Conservation (phyloP, 2,329 filamentous ascomycete genomes). For the Aureobasidium musti region DNA sequence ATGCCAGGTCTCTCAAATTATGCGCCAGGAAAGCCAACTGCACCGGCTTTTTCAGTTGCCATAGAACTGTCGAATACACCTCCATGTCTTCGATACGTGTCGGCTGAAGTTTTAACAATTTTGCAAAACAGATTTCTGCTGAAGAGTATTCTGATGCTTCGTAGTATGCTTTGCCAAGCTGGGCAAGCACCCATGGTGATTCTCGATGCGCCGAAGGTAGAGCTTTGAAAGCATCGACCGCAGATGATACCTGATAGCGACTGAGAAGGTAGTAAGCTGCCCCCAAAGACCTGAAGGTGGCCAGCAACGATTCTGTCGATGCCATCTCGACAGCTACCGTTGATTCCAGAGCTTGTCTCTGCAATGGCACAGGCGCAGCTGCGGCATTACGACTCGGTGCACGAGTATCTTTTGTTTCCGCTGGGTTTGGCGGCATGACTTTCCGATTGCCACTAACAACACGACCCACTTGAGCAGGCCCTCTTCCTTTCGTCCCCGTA, state of each 20-base stretch:
- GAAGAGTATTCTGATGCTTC: slow-evolving; percentile 85
- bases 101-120: slow-evolving; percentile 76
- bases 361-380: slow-evolving; percentile 40
- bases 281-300: slow-evolving; percentile 79
- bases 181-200: slow-evolving; percentile 89
- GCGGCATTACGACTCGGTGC: slow-evolving; percentile 59
- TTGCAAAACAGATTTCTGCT: slow-evolving; percentile 81
- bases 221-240: slow-evolving; percentile 70
- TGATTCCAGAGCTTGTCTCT: slow-evolving; percentile 33
- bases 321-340: slow-evolving; percentile 58
- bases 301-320: slow-evolving; percentile 72
- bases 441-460: slow-evolving; percentile 91
- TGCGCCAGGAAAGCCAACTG: slow-evolving; percentile 91
- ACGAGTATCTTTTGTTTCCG: slow-evolving; percentile 64
- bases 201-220: slow-evolving; percentile 76
- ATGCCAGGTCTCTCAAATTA: slow-evolving; percentile 81
- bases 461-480: slow-evolving; percentile 72
- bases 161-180: slow-evolving; percentile 87
- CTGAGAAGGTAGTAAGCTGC: slow-evolving; percentile 76
- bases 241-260: slow-evolving; percentile 76
- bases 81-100: slow-evolving; percentile 93
- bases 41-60: slow-evolving; percentile 91
- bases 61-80: slow-evolving; percentile 97
- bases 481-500: slow-evolving; percentile 67
- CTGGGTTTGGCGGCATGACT: slow-evolving; percentile 51